Conservation (phyloP, 163 green algal species). For the Chlamydomonas reinhardtii region DNA sequence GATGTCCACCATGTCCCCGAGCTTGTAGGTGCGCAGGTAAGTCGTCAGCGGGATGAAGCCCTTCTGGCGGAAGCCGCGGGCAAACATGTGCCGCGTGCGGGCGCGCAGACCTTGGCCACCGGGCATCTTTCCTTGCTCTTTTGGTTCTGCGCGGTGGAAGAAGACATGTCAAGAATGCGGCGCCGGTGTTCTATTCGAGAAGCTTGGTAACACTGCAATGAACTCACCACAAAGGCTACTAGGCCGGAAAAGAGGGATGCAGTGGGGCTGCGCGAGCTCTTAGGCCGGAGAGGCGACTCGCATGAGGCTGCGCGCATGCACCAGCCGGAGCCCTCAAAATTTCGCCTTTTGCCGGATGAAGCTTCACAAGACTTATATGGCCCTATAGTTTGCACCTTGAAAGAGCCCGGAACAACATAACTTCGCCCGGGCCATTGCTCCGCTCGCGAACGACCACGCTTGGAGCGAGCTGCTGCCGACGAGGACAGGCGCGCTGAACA, state of each 20-base stretch:
- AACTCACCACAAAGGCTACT: conserved; percentile 42
- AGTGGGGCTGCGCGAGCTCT: background rate
- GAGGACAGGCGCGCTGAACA: too few relatives aligned
- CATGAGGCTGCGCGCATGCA: too few relatives aligned
- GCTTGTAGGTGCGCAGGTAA: conserved; percentile 97
- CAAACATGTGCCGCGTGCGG: conserved; percentile 91
- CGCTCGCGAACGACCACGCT: too few relatives aligned
- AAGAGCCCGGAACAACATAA: too few relatives aligned
- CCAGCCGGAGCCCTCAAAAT: too few relatives aligned
- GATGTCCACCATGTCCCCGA: conserved; percentile 99
- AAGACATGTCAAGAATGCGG: background rate
- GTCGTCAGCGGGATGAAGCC: conserved; percentile 92
- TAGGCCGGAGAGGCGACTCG: too few relatives aligned
- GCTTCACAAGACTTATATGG: too few relatives aligned
- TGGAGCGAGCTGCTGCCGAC: too few relatives aligned
- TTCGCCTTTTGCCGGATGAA: too few relatives aligned
- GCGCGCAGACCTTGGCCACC: conserved; percentile 80
- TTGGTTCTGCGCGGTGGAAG: background rate
- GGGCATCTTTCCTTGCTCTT: conserved; percentile 73
- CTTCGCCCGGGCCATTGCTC: too few relatives aligned
- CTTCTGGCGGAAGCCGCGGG: conserved; percentile 81
- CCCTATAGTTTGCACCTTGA: too few relatives aligned
- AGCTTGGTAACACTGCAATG: background rate
- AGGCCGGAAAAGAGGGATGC: conserved; percentile 39
- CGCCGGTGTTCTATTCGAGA: background rate